phyloP scores from a whole-genome alignment of 2,329 filamentous ascomycete genomes.

The Rutstroemia sp. region DNA sequence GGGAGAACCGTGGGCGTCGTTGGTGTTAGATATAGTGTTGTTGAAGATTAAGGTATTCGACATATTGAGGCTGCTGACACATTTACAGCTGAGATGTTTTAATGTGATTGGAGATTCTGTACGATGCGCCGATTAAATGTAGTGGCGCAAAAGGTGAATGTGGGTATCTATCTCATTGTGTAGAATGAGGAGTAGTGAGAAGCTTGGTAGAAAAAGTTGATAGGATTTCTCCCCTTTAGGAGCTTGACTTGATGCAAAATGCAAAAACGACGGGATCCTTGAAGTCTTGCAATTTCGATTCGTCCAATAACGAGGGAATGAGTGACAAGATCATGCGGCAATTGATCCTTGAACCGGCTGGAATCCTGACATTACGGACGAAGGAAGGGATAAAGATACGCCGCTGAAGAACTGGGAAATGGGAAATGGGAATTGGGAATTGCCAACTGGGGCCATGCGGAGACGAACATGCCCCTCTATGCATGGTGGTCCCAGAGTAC shows the following conservation, averaged over 20 bases:
- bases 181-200: too few species aligned
- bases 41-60: neutral
- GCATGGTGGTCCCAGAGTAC: too few species aligned
- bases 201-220: too few species aligned
- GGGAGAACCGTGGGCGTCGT: neutral
- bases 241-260: neutral
- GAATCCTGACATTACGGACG: neutral
- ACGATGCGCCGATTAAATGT: neutral
- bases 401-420: neutral
- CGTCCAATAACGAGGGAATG: constrained; percentile 5
- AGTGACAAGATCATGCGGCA: constrained; percentile 5
- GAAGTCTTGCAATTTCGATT: neutral
- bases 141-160: neutral
- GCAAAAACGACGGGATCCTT: neutral
- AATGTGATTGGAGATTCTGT: too few species aligned
- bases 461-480: too few species aligned
- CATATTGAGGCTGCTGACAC: neutral
- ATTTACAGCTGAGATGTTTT: neutral
- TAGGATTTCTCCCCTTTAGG: too few species aligned
- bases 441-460: neutral
- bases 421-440: too few species aligned
- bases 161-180: too few species aligned
- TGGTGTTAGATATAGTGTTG: neutral
- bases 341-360: neutral
- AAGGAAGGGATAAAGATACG: neutral